phyloP scores from a whole-genome alignment of 352 stramenopile genomes.

The Globisporangium spinosum region DNA sequence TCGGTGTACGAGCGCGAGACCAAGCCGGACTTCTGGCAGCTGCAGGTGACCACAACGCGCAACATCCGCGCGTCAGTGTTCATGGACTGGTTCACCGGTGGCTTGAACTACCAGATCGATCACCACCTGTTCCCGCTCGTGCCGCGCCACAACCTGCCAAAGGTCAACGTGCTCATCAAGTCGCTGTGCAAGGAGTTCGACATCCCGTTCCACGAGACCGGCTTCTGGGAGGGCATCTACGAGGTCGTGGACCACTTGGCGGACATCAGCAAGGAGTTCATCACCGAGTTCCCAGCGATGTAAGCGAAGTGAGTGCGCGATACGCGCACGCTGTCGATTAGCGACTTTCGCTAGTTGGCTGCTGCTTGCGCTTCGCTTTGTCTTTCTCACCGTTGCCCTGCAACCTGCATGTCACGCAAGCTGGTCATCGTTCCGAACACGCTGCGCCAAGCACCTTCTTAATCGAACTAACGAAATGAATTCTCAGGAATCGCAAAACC shows the following conservation, averaged over 20 bases:
- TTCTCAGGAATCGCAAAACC: conserved; percentile 4
- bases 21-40: conserved; percentile 97
- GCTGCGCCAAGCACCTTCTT: conserved; percentile 3
- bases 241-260: conserved; percentile 94
- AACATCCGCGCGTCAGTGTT: conserved; percentile 94
- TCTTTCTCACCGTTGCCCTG: background rate
- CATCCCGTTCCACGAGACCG: conserved; percentile 95
- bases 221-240: conserved; percentile 90
- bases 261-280: conserved; percentile 93
- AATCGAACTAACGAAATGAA: conserved; percentile 5
- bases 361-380: background rate
- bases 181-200: conserved; percentile 97
- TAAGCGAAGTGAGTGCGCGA: conserved; percentile 51
- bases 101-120: conserved; percentile 98
- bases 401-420: conserved; percentile 6
- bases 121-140: conserved; percentile 98
- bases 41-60: conserved; percentile 97
- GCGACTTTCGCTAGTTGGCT: background rate
- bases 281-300: conserved; percentile 97
- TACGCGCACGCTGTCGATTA: background rate
- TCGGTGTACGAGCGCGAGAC: conserved; percentile 94
- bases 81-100: conserved; percentile 98
- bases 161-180: conserved; percentile 93
- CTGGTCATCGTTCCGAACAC: conserved; percentile 11
- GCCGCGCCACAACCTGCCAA: conserved; percentile 93